Base-by-base conservation (phyloP, 2,329 filamentous ascomycete species). In the Neofusicoccum cordaticola region DNA sequence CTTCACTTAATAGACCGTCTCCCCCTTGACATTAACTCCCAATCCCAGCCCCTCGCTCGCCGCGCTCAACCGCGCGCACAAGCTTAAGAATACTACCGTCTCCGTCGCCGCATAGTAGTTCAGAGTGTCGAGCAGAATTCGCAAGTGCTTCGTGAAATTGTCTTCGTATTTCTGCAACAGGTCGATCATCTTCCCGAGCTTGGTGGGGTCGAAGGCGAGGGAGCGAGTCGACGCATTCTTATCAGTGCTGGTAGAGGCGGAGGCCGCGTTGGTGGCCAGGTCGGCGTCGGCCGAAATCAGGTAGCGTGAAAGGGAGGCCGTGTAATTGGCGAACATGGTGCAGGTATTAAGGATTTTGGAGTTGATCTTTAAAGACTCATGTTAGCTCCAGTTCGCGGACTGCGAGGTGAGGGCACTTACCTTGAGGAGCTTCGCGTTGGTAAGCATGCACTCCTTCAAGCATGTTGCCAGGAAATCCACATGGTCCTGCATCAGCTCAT, bases 31-130 rank as follows among this genome's bases (percentile, higher is more conserved):
- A 60, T 60, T 60, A 22, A 60, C 56, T 9, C 53, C 47, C n/a
- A 65, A 39, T 6, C 63, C 63, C 45, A 65, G 19, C n/a, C 63
- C 63, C 47, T 65, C 63, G 39, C 63, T 65, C 12, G 91, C 92
- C 66, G 90, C 92, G 71, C 90, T 93, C 72, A 96, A 75, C 66
- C 92, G 81, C 12, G 92, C 92, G 74, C 92, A 96, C 15, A 99
- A 82, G 69, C 93, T 94, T 67, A 98, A 80, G 68, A 99, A 84
- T 17, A 97, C 95, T 2, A 97, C 94, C 44, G 95, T 98, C 81
- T 99, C 95, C 0, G 95, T 98, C 0, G 95, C 95, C 2, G 95
- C 95, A 71, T 97, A 96, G 77, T 98, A 97, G 71, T 99, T 98
- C 67, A 99, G 83, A 66, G 92, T 94, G 75, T 98, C 95, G 42